Evolutionary conservation across 2,329 filamentous ascomycete genomes (phyloP), one percentile per base, ranked within the genome.

Genomic region (Cryphonectria radicalis): DNA sequence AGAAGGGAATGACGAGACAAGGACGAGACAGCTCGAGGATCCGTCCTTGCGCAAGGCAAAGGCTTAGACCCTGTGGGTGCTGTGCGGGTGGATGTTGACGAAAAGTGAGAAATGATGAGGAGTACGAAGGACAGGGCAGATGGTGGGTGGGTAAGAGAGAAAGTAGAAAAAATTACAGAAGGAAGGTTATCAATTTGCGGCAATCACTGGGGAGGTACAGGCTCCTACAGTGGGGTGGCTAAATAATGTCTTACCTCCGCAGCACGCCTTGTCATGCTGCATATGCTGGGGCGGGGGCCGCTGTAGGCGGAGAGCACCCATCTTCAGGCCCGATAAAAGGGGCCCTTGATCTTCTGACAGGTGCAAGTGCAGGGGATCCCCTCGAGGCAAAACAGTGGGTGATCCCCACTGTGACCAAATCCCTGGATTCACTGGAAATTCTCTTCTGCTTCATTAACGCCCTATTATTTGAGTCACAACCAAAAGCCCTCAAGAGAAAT

Each of bases 1-100:
- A 64, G 53, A 71, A 66, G 57, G 19, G 65, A 60, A 55, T n/a
- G 46, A 64, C 53, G 55, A 71, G 65, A 65, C 67, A 67, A 50
- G 28, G 64, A 66, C 35, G 69, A 71, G 63, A 55, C 63, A 66
- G 50, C 22, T 37, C 43, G 66, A 73, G 69, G 69, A 73, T 68
- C 66, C 25, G 66, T 71, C 71, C 71, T 69, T 69, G 71, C 46
- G 46, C 43, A 46, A n/a, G 46, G 46, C 40, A 71, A 66, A 42
- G 71, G 71, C 71, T 73, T 73, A 73, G 71, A 73, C 70, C 43
- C 25, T 63, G n/a, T 43, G n/a, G 59, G 19, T 68, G 57, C 37
- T 37, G 14, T 43, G 28, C 53, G 63, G 63, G 50, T 65, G 42
- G 35, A 28, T 32, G 22, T 37, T 19, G 43, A 11, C 59, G 28